Base-by-base conservation (phyloP, 805 yeast genomes). In the Starmerella bombicola region DNA sequence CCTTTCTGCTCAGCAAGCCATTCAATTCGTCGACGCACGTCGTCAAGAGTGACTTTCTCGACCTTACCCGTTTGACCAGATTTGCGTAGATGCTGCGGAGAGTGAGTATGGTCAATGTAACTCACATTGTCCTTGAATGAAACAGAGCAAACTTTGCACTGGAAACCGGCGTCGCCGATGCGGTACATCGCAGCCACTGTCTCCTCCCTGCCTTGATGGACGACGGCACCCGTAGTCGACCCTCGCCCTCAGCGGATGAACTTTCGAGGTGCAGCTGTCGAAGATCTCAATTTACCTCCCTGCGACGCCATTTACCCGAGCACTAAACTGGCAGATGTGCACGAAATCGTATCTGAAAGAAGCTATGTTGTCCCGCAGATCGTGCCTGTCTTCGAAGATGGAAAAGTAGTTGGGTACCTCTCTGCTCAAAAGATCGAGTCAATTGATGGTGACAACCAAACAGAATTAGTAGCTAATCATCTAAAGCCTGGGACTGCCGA, bases 121-220 rank as follows among this genome's bases (percentile, higher is more conserved):
- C 84, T 80, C 50, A 84, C 62, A 42, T 80, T 79, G 56, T 91
- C 96, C 54, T 84, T 76, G 61, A 74, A 88, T 2, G 88, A 78
- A 43, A 82, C 58, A 47, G 78, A 73, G 59, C 98, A 91, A 1
- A 73, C 58, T 9, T 78, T 80, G 60, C 98, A 91, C 51, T 71
- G 71, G 60, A 88, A 88, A 18, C 96, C 95, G 45, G 82, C 81
- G 12, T 15, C n/a, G n/a, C n/a, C n/a, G n/a, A n/a, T n/a, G n/a
- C n/a, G n/a, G n/a, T n/a, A n/a, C n/a, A n/a, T n/a, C n/a, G n/a
- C n/a, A n/a, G n/a, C n/a, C n/a, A n/a, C n/a, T n/a, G n/a, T n/a
- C n/a, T n/a, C n/a, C n/a, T n/a, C 26, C 26, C 12, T 24, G 26
- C 26, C 12, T 9, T 8, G 12, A 24, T 8, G 26, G 16, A 5